These are phyloP conservation scores for Podila horticola DNA, from an alignment of 192 early-diverging fungal genomes.

Conservation along the genomic window DNA sequence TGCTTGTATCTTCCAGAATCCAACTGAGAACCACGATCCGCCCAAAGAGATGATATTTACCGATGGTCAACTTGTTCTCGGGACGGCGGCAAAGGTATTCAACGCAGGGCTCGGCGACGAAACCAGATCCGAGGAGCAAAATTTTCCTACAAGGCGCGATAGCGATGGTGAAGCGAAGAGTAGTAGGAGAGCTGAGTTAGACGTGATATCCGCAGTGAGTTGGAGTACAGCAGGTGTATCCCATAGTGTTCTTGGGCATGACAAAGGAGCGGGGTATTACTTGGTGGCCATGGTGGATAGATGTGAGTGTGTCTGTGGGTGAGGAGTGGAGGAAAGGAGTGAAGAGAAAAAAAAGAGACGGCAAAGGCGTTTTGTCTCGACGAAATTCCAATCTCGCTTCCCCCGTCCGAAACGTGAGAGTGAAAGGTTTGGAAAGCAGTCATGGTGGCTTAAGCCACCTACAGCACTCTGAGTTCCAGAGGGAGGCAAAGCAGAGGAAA, in stretches of 20 bases:
- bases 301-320: background rate
- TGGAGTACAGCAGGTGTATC: too few species aligned
- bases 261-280: conserved; percentile 1
- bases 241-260: too few species aligned
- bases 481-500: background rate
- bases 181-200: background rate
- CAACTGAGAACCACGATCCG: background rate
- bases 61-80: conserved; percentile 92
- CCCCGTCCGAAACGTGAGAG: too few species aligned
- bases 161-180: background rate
- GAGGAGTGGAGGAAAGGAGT: background rate
- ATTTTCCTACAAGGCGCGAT: conserved; percentile 69
- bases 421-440: too few species aligned
- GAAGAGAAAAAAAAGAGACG: background rate
- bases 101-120: conserved; percentile 95
- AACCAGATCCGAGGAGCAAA: conserved; percentile 96
- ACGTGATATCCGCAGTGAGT: background rate
- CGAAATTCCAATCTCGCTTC: background rate
- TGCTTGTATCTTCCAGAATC: too few species aligned
- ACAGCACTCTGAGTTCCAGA: too few species aligned
- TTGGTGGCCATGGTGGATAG: conserved; percentile 44
- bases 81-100: conserved; percentile 91
- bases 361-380: background rate
- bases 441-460: too few species aligned
- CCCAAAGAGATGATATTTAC: conserved; percentile 42